Evolutionary conservation across 805 yeast species (phyloP), one percentile per base, ranked within the genome.

Genomic region (Priceomyces castillae): DNA sequence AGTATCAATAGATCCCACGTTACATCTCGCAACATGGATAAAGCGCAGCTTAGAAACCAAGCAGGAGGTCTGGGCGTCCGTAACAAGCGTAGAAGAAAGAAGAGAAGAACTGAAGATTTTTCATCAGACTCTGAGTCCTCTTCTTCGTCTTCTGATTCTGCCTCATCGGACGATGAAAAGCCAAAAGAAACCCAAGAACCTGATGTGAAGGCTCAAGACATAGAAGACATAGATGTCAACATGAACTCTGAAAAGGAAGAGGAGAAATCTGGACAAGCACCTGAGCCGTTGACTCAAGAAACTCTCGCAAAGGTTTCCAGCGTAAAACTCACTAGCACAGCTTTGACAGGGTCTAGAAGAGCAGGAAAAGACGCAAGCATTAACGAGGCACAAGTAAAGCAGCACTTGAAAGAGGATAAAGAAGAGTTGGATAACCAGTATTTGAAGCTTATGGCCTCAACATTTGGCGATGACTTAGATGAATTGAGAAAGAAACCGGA

Each of bases 31-130:
- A 28, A 11, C 15, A 28, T 28, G 31, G 31, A 28, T 28, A 28
- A 28, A n/a, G 31, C 31, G 10, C 15, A n/a, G 15, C 15, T 28
- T 9, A 28, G 31, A 28, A 28, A n/a, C 31, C 31, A 11, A n/a
- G 31, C 15, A 28, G 5, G 10, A n/a, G 31, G 34, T 3, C 22
- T 1, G 14, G 9, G 31, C 30, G 39, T 18, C 40, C 31, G 39
- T 30, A 46, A 35, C 17, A 51, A 48, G 49, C 73, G 86, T 54
- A 77, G 86, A 49, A 73, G 83, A 57, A 84, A 84, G 76, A 84
- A 83, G 79, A 81, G 90, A 78, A 84, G 90, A 81, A 84, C 92
- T 0, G 88, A 83, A 40, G 89, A 82, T 51, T 78, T 81, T 23
- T 82, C 86, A 0, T 75, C 77, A 14, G 71, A 71, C 34, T 73